phyloP scores from a whole-genome alignment of 106 monocot species.

The Dendrobium officinale region DNA sequence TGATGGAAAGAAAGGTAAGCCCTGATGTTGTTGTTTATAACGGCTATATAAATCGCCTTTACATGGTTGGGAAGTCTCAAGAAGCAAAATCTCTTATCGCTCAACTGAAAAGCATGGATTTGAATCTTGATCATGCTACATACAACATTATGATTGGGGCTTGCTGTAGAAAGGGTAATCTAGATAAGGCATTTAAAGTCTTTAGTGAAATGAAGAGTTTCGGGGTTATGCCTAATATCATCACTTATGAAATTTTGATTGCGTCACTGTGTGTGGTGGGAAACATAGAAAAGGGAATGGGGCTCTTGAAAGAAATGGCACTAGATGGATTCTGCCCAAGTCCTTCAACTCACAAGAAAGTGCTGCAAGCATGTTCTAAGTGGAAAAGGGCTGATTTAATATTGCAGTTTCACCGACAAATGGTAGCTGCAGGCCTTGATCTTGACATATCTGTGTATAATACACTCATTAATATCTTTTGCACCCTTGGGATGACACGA shows the following conservation, averaged over 20 bases:
- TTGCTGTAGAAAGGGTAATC: constrained; percentile 44
- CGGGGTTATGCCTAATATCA: constrained; percentile 50
- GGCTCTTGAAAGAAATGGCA: constrained; percentile 65
- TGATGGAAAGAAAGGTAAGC: constrained; percentile 41
- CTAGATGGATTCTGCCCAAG: constrained; percentile 28
- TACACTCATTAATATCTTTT: constrained; percentile 58
- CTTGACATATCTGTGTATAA: constrained; percentile 48
- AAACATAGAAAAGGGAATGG: constrained; percentile 30
- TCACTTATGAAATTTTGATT: constrained; percentile 64
- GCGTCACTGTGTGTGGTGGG: constrained; percentile 32
- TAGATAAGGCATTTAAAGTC: constrained; percentile 47
- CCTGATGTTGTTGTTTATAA: constrained; percentile 77
- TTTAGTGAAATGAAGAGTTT: constrained; percentile 54
- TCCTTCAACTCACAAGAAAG: constrained; percentile 45
- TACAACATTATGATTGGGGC: constrained; percentile 72
- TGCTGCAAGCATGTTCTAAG: constrained; percentile 46
- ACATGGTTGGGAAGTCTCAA: constrained; percentile 45
- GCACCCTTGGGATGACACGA: constrained; percentile 59
- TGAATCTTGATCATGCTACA: constrained; percentile 62
- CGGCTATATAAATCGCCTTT: constrained; percentile 78
- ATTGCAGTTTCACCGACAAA: constrained; percentile 37
- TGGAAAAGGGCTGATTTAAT: constrained; percentile 42
- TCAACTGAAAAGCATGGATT: constrained; percentile 54
- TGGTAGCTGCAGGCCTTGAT: constrained; percentile 54
- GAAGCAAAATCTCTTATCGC: constrained; percentile 52